Evolutionary conservation across 2,329 filamentous ascomycete genomes (phyloP).

Genomic region (Orbilia blumenaviensis): DNA sequence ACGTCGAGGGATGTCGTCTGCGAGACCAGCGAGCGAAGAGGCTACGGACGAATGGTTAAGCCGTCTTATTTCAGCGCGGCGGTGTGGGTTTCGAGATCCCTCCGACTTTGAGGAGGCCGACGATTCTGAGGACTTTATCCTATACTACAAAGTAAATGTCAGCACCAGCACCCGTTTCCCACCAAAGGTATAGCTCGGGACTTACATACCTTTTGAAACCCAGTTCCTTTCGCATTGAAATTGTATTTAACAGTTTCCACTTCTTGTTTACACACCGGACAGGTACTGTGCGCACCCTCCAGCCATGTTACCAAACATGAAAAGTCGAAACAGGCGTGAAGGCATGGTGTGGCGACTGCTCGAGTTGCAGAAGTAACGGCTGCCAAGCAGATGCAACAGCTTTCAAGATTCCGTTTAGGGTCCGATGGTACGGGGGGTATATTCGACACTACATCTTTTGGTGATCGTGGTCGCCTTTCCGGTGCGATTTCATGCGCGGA

Average conservation of each 20-base stretch:
- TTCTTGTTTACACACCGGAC: conserved; percentile 47
- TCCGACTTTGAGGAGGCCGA: background rate
- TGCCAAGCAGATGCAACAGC: conserved; percentile 42
- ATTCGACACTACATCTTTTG: conserved; percentile 36
- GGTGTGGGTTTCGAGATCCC: background rate
- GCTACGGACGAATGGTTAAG: background rate
- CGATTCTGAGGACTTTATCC: conserved; percentile 17
- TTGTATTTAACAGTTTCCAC: conserved; percentile 48
- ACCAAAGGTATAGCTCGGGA: background rate
- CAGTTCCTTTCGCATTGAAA: conserved; percentile 38
- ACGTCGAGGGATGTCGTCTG: conserved; percentile 67
- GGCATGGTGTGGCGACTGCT: conserved; percentile 42
- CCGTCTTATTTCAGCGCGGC: conserved; percentile 18
- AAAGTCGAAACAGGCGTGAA: conserved; percentile 53
- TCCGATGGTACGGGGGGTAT: background rate
- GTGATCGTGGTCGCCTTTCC: conserved; percentile 4
- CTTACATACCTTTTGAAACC: conserved; percentile 47
- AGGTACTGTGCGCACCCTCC: conserved; percentile 33
- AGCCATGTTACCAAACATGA: conserved; percentile 50
- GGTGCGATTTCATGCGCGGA: conserved; percentile 6
- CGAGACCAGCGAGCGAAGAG: background rate
- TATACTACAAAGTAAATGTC: conserved; percentile 23
- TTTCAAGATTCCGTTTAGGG: conserved; percentile 13
- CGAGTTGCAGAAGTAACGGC: conserved; percentile 37
- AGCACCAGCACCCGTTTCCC: background rate